Conservation (phyloP, 2,329 filamentous ascomycete species). For the Colletotrichum phormii region DNA sequence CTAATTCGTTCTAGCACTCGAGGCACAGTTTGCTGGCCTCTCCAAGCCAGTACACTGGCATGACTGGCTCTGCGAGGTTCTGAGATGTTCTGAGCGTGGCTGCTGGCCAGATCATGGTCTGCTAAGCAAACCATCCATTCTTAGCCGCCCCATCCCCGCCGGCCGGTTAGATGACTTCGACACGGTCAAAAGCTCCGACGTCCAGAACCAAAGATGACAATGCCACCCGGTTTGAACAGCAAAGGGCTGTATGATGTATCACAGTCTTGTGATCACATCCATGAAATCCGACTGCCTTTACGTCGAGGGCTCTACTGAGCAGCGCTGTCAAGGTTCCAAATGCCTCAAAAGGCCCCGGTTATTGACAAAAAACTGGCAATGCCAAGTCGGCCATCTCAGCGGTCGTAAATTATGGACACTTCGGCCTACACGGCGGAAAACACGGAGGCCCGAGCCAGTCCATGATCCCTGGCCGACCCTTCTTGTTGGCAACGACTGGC, state of each 20-base stretch:
- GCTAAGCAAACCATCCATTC: conserved; percentile 6
- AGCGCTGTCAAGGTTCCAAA: not conserved
- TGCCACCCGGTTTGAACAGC: not conserved
- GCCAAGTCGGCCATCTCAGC: conserved; percentile 14
- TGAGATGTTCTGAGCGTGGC: not conserved
- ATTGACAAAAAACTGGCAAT: not conserved
- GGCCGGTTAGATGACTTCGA: conserved; percentile 4
- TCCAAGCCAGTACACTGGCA: not conserved
- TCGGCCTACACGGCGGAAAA: conserved; percentile 25
- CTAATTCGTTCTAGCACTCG: not conserved
- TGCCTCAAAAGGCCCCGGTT: not conserved
- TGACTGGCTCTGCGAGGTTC: not conserved
- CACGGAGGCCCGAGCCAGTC: conserved; percentile 20
- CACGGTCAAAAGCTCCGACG: not conserved
- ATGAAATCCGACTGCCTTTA: not conserved
- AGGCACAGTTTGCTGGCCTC: not conserved
- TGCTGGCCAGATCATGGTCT: conserved; percentile 18
- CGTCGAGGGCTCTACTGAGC: not conserved
- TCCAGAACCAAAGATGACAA: not conserved
- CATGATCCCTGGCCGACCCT: conserved; percentile 26
- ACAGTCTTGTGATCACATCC: not conserved
- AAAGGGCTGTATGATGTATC: not conserved
- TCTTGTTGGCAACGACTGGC: not conserved
- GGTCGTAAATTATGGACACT: conserved; percentile 8
- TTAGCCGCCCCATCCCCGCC: conserved; percentile 9